Base-by-base conservation (phyloP, 257 asterid genomes). In the Buddleja alternifolia region DNA sequence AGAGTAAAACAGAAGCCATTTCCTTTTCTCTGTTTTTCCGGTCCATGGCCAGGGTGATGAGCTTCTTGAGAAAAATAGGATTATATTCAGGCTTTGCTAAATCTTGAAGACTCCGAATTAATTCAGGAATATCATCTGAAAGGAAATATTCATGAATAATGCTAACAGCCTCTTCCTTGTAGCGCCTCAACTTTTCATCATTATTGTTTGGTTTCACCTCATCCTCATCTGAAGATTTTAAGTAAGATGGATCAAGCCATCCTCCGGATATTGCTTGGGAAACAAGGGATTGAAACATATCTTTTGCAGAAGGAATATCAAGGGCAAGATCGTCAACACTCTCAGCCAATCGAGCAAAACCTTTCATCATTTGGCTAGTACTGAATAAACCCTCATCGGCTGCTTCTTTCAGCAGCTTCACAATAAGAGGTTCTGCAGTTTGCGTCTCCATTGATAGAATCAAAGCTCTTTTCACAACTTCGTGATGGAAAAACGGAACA, bases 341-440 rank as follows among this genome's bases (percentile, higher is more conserved):
- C 84, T 94, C 99, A 29, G 90, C 83, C 23, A 94, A 63, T 34
- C 99, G 88, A 32, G 80, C 34, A 69, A 91, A 91, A 7, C 99
- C 99, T 74, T 94, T 94, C 16, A 63, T 75, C 97, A 91, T 91
- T 63, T 94, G 99, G 66, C 99, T 94, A 11, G 97, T 86, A 63
- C 97, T 94, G 75, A 94, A 84, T 45, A 94, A 78, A 25, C 99
- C 99, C 84, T 94, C 99, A 10, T 87, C 97, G 7, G 99, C 93
- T 2, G 90, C 93, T 84, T 86, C 90, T 84, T 89, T 94, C 7
- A 94, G 77, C 63, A 94, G 81, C 63, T 81, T 89, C 75, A 75
- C 67, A 48, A 94, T 86, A 52, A 80, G 88, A 0, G 90, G 73
- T 64, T 89, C 92, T 8, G 97, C 85, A 10, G 88, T 67, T 32